These are phyloP conservation scores for Cercospora nicotianae DNA, from an alignment of 2,329 filamentous ascomycete species.

Conservation along the genomic window DNA sequence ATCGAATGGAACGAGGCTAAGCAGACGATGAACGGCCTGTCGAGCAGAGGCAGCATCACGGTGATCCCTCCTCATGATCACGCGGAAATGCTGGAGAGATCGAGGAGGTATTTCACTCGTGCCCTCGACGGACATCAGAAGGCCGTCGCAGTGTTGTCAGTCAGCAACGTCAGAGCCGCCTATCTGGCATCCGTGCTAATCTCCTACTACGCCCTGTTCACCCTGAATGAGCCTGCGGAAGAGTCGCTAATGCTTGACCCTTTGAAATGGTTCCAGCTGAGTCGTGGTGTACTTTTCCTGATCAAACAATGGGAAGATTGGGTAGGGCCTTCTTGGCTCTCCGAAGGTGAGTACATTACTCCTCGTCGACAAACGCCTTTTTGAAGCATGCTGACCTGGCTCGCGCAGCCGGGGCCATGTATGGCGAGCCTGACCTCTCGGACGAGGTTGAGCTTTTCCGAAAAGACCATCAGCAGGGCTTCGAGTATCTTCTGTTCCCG, in stretches of 20 bases:
- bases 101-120: constrained; percentile 28
- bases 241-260: constrained; percentile 22
- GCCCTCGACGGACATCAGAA: constrained; percentile 29
- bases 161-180: constrained; percentile 24
- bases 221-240: constrained; percentile 20
- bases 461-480: constrained; percentile 17
- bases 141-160: constrained; percentile 20
- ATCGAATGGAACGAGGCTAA: constrained; percentile 17
- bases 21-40: neutral
- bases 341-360: constrained; percentile 14
- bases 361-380: neutral
- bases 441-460: constrained; percentile 20
- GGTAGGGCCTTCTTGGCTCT: constrained; percentile 19
- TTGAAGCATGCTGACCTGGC: neutral
- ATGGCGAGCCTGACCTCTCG: constrained; percentile 24
- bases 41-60: neutral
- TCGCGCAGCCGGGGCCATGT: constrained; percentile 20
- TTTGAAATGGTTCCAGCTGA: constrained; percentile 27
- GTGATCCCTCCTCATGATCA: constrained; percentile 1
- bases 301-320: constrained; percentile 18
- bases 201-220: constrained; percentile 28
- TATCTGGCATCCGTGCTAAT: constrained; percentile 28
- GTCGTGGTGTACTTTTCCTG: constrained; percentile 23
- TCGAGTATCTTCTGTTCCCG: constrained; percentile 22
- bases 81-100: constrained; percentile 26